Base-by-base conservation (phyloP, 2,329 filamentous ascomycete genomes). In the Penicillium glabrum region DNA sequence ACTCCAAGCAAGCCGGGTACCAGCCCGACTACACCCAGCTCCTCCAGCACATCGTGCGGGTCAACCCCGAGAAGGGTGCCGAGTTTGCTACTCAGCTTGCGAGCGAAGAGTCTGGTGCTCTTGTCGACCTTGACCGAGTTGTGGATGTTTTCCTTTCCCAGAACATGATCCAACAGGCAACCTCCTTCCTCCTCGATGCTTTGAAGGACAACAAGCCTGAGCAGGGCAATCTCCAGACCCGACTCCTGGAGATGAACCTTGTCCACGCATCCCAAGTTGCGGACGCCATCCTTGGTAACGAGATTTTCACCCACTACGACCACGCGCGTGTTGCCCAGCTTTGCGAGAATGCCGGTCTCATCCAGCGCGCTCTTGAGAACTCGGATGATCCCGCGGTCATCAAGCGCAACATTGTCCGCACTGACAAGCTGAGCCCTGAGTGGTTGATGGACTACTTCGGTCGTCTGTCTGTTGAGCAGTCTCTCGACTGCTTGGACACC, bases 281-380 rank as follows among this genome's bases (percentile, higher is more conserved):
- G 3, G 96, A 99, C 75, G 95, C 95, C 33, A 99, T 99, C 65
- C 85, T 99, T 41, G 91, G 93, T 64, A 99, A 99, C 69, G 91
- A 98, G 69, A 97, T 99, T 89, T 98, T 99, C 78, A 92, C 92
- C 0, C 87, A 99, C 78, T 99, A 96, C 70, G 95, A 99, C 78
- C 96, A 91, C 80, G 79, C 87, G 46, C 89, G 92, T 62, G 90
- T 99, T 75, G 91, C 93, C 24, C 85, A 89, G 63, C 84, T 99
- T 53, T 99, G 95, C 73, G 95, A 99, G 79, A 90, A 96, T 73
- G 93, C 93, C 51, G 92, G 93, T 51, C 85, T 99, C 54, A 84
- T 85, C 63, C 89, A 93, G 70, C 90, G 90, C 77, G 95, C 95
- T 23, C 77, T 99, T 61, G 96, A 99, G 79, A 91, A 97, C 66